These are phyloP conservation scores for Flaveria floridana DNA, from an alignment of 140 eudicot species.

Conservation along the genomic window DNA sequence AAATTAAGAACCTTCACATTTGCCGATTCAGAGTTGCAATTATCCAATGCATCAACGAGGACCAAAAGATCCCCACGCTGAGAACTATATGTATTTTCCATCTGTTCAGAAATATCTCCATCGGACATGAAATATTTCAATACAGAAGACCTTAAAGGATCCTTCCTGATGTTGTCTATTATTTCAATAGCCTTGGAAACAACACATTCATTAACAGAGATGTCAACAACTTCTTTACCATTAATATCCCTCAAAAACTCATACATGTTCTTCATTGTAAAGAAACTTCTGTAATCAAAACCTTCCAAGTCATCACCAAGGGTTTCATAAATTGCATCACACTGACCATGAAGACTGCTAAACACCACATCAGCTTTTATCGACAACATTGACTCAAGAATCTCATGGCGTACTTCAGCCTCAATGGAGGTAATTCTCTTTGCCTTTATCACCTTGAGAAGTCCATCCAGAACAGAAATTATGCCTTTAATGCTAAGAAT, in stretches of 20 bases:
- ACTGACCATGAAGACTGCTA: conserved; percentile 53
- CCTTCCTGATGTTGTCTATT: conserved; percentile 51
- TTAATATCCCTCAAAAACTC: conserved; percentile 47
- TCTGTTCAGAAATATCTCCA: conserved; percentile 46
- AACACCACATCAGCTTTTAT: conserved; percentile 67
- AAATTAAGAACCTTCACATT: conserved; percentile 78
- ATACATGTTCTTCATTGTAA: conserved; percentile 66
- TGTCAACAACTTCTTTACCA: conserved; percentile 42
- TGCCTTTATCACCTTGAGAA: conserved; percentile 44
- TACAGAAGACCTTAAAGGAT: conserved; percentile 43
- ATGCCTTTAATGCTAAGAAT: conserved; percentile 67
- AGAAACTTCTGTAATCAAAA: conserved; percentile 62
- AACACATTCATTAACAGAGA: conserved; percentile 50
- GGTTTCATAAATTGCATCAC: conserved; percentile 55
- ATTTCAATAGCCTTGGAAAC: conserved; percentile 59
- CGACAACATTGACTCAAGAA: conserved; percentile 58
- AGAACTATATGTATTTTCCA: conserved; percentile 49
- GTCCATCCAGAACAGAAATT: conserved; percentile 50
- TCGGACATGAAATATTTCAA: conserved; percentile 56
- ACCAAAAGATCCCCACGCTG: conserved; percentile 70
- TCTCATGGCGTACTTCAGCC: conserved; percentile 46
- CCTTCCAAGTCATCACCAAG: conserved; percentile 51
- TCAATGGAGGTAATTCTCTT: conserved; percentile 42
- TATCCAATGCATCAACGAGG: conserved; percentile 64
- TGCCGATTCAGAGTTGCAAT: conserved; percentile 68